phyloP scores from a whole-genome alignment of 306 rosid species.

The Ormosia semicastrata region DNA sequence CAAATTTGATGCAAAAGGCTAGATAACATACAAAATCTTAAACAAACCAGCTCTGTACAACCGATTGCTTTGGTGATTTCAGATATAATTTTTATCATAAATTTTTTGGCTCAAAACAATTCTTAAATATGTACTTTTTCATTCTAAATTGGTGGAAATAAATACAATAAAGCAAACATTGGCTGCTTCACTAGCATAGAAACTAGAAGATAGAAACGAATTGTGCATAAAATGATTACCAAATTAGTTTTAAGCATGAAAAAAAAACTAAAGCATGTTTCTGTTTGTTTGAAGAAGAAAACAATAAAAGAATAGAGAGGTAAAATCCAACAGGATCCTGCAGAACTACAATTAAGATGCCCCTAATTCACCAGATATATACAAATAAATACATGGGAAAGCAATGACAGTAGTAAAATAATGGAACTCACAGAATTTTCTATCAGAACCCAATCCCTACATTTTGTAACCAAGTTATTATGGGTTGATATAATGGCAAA shows the following conservation, averaged over 20 bases:
- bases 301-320: background rate
- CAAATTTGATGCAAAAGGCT: background rate
- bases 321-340: background rate
- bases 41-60: background rate
- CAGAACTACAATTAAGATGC: background rate
- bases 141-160: background rate
- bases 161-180: background rate
- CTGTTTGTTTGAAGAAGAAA: too few relatives aligned
- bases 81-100: background rate
- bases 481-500: background rate
- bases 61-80: background rate
- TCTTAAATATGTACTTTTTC: background rate
- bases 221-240: background rate
- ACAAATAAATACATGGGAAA: background rate
- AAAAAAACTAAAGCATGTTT: background rate
- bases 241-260: background rate
- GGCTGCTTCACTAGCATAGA: background rate
- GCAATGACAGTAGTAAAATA: background rate
- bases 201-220: background rate
- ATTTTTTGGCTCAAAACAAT: too few relatives aligned
- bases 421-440: background rate
- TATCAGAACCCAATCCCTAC: background rate
- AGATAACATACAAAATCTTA: background rate
- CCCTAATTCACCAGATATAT: background rate
- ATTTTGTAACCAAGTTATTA: background rate